Percentiles rank a stretch among this genome's conserved stretches.
phyloP scores from a whole-genome alignment of 2,329 filamentous ascomycete species.

The Pezizomycotina sp. region DNA sequence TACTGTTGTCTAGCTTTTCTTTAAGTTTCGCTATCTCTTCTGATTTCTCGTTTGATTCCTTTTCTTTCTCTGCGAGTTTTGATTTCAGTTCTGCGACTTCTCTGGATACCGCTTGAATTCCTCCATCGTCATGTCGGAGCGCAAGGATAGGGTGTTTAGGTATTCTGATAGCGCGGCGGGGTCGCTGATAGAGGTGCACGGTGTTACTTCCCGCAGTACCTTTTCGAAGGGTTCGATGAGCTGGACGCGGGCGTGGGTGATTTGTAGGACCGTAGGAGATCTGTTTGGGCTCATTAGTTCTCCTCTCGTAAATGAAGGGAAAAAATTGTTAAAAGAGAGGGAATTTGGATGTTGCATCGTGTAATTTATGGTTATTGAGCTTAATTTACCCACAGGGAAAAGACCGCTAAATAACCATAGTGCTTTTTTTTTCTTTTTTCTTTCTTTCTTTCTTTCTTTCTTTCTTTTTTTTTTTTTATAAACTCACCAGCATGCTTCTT shows the following conservation, averaged over 20 bases:
- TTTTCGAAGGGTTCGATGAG: constrained; percentile 89
- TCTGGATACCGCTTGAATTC: constrained; percentile 69
- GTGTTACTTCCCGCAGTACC: constrained; percentile 78
- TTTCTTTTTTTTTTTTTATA: too few relatives aligned
- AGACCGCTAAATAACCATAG: too few relatives aligned
- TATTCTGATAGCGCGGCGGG: constrained; percentile 76
- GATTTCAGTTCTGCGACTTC: constrained; percentile 69
- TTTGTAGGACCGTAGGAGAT: constrained; percentile 79
- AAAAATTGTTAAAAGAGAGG: constrained; percentile 4
- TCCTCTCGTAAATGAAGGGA: constrained; percentile 2
- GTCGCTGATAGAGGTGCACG: constrained; percentile 73
- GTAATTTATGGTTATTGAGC: background rate
- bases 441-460: too few relatives aligned
- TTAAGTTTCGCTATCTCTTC: constrained; percentile 47
- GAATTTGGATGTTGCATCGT: constrained; percentile 1
- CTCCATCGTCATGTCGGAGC: constrained; percentile 83
- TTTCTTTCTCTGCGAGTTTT: constrained; percentile 54
- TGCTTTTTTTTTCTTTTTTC: too few relatives aligned
- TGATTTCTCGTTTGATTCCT: constrained; percentile 39
- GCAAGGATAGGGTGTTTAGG: constrained; percentile 66
- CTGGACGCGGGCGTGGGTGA: constrained; percentile 71
- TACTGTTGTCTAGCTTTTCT: constrained; percentile 22
- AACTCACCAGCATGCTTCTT: constrained; percentile 66
- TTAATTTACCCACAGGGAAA: too few relatives aligned
- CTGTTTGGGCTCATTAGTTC: constrained; percentile 32